Percentiles rank a stretch among this genome's conserved stretches.
These are phyloP conservation scores for Blastobotrys petasosporus DNA, from an alignment of 1,139 yeast species.

Conservation along the genomic window DNA sequence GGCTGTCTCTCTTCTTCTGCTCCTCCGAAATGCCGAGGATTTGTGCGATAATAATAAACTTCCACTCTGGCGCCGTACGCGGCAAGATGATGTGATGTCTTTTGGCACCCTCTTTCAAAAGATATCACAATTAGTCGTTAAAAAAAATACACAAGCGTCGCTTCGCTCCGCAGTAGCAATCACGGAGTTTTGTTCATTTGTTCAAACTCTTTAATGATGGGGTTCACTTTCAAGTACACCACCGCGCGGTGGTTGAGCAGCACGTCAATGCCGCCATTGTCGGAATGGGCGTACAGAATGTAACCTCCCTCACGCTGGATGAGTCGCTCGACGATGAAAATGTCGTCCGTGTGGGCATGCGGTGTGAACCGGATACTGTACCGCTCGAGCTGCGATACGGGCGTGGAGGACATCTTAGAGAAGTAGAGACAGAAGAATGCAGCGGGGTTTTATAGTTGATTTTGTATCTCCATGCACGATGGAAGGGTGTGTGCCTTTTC, in stretches of 20 bases:
- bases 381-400: constrained; percentile 7
- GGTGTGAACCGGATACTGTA: constrained; percentile 8
- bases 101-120: too few species aligned
- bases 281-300: constrained; percentile 6
- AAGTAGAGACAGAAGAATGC: too few species aligned
- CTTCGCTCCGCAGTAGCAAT: too few species aligned
- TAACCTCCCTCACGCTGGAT: constrained; percentile 10
- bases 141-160: not conserved
- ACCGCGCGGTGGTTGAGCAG: constrained; percentile 10
- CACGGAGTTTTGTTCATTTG: not conserved
- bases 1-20: too few species aligned
- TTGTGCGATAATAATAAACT: too few species aligned
- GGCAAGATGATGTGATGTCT: too few species aligned
- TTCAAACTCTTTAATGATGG: constrained; percentile 3
- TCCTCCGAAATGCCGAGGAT: too few species aligned
- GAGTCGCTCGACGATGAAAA: constrained; percentile 8
- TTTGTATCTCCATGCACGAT: too few species aligned
- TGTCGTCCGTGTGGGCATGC: constrained; percentile 5
- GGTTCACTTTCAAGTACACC: constrained; percentile 10
- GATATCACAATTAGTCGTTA: too few species aligned
- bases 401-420: not conserved
- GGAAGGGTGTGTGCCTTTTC: too few species aligned
- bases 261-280: constrained; percentile 7
- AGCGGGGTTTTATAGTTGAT: too few species aligned
- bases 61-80: too few species aligned